Percentiles rank a stretch among this genome's conserved stretches.
Conservation (phyloP, 2,329 filamentous ascomycete species). For the Claviceps quebecensis region DNA sequence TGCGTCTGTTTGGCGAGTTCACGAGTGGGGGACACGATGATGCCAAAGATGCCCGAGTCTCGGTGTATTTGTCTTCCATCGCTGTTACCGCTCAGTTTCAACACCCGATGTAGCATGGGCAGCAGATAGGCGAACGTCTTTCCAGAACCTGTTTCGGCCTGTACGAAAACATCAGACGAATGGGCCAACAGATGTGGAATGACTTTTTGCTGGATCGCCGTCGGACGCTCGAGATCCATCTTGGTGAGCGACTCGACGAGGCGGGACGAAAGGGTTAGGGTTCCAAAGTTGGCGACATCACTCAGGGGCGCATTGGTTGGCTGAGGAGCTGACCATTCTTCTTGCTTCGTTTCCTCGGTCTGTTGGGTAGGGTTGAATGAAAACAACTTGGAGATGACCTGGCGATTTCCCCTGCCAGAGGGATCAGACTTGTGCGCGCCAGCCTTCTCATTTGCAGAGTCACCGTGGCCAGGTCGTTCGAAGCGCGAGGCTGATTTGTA, state of each 20-base stretch:
- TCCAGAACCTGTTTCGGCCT: constrained; percentile 92
- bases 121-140: constrained; percentile 95
- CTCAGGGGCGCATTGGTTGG: constrained; percentile 85
- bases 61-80: constrained; percentile 52
- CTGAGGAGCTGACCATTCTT: constrained; percentile 43
- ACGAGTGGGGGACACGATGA: constrained; percentile 85
- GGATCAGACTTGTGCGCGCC: constrained; percentile 9
- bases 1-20: constrained; percentile 93
- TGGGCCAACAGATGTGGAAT: constrained; percentile 67
- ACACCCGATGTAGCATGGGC: constrained; percentile 78
- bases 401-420: constrained; percentile 19
- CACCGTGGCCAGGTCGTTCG: constrained; percentile 2
- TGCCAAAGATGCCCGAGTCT: constrained; percentile 81
- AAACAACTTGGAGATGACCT: constrained; percentile 83
- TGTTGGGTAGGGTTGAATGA: constrained; percentile 71
- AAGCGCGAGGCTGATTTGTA: neutral
- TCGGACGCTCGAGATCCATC: constrained; percentile 78
- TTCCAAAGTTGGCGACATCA: constrained; percentile 75
- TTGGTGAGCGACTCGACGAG: constrained; percentile 77
- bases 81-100: constrained; percentile 52
- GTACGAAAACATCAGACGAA: constrained; percentile 84
- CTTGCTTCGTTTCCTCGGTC: constrained; percentile 41
- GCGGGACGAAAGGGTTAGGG: constrained; percentile 65
- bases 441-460: constrained; percentile 7
- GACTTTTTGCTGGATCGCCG: constrained; percentile 84